These are phyloP conservation scores for Acanthochlamys bracteata DNA, from an alignment of 106 monocot species.

Conservation along the genomic window DNA sequence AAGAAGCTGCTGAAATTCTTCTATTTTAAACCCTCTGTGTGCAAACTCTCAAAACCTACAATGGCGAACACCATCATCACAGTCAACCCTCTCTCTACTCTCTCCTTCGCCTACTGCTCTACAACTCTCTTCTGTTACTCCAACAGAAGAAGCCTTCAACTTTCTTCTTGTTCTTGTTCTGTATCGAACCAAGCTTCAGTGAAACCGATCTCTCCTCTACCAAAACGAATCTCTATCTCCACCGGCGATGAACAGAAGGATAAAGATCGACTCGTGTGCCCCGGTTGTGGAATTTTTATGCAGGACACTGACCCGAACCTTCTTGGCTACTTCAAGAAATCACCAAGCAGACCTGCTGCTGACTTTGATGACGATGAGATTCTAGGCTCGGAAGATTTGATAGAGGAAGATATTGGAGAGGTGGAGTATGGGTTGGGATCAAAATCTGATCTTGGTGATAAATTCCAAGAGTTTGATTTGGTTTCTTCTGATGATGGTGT, in stretches of 20 bases:
- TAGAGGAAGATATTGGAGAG: slow-evolving; percentile 26
- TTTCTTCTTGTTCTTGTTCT: slow-evolving; percentile 16
- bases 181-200: not conserved
- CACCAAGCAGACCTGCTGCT: not conserved
- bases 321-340: slow-evolving; percentile 76
- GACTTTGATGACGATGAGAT: not conserved
- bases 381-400: slow-evolving; percentile 7
- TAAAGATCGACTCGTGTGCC: slow-evolving; percentile 54
- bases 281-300: slow-evolving; percentile 95
- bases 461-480: slow-evolving; percentile 3
- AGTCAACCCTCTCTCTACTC: slow-evolving; percentile 5
- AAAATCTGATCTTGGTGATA: slow-evolving; percentile 25
- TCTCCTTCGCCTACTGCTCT: not conserved
- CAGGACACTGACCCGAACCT: slow-evolving; percentile 68
- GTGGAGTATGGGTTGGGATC: slow-evolving; percentile 14
- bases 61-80: slow-evolving; percentile 19
- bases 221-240: slow-evolving; percentile 32
- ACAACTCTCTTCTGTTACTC: too few species aligned
- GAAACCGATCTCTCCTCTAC: too few species aligned
- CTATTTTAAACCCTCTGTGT: too few species aligned
- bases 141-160: slow-evolving; percentile 6
- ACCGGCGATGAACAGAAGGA: slow-evolving; percentile 64
- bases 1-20: too few species aligned
- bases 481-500: slow-evolving; percentile 16
- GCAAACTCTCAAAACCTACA: not conserved